A percentile compares a stretch with the other conserved stretches of the same genome.
phyloP scores from a whole-genome alignment of 2,329 filamentous ascomycete species.

The Rachicladosporium sp. region DNA sequence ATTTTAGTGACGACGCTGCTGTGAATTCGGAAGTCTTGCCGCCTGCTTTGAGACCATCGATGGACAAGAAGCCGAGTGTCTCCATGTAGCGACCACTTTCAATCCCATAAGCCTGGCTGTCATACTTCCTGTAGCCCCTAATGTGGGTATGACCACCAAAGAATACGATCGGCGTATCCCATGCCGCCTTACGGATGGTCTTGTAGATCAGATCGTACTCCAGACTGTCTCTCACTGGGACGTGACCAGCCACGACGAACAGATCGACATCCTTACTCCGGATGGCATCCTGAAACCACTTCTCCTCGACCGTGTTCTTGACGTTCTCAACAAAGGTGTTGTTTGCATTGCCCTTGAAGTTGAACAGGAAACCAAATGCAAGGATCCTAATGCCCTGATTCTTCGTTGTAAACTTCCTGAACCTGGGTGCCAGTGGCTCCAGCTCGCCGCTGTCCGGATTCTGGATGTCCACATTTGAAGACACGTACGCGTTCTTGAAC shows the following conservation, averaged over 20 bases:
- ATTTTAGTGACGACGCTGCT: constrained; percentile 38
- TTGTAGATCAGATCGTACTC: constrained; percentile 70
- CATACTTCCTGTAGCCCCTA: constrained; percentile 69
- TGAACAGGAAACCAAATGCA: constrained; percentile 88
- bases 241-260: constrained; percentile 77
- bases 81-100: constrained; percentile 90
- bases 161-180: constrained; percentile 77
- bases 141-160: constrained; percentile 88
- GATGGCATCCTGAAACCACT: constrained; percentile 82
- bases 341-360: constrained; percentile 82
- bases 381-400: constrained; percentile 73
- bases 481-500: constrained; percentile 68
- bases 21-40: constrained; percentile 19
- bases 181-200: constrained; percentile 63
- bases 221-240: constrained; percentile 59
- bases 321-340: constrained; percentile 79
- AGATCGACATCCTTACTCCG: constrained; percentile 68
- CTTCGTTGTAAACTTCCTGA: constrained; percentile 81
- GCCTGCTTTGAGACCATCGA: constrained; percentile 49
- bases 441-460: constrained; percentile 58
- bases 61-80: constrained; percentile 86
- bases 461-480: constrained; percentile 85
- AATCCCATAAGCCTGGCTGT: constrained; percentile 63
- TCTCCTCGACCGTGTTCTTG: constrained; percentile 64
- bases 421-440: constrained; percentile 68